Evolutionary conservation across 2,329 filamentous ascomycete species (phyloP).

Genomic region (Metarhizium guizhouense): DNA sequence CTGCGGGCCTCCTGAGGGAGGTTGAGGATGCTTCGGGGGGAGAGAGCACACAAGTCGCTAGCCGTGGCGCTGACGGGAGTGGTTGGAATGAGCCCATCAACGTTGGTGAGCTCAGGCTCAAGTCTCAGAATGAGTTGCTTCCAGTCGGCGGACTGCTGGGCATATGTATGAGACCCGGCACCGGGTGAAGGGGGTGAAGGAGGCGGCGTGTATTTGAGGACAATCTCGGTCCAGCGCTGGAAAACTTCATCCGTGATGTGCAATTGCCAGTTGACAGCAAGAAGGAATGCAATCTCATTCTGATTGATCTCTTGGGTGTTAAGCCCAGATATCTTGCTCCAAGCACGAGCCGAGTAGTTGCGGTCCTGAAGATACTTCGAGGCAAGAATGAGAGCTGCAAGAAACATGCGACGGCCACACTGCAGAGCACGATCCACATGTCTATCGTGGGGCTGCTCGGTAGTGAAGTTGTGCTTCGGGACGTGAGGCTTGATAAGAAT

Average conservation of each 20-base stretch:
- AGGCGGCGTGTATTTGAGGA: slow-evolving; percentile 76
- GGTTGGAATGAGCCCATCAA: slow-evolving; percentile 39
- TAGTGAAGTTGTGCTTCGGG: slow-evolving; percentile 73
- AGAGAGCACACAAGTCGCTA: slow-evolving; percentile 27
- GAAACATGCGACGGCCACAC: slow-evolving; percentile 95
- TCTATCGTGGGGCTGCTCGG: slow-evolving; percentile 70
- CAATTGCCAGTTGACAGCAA: slow-evolving; percentile 86
- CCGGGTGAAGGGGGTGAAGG: slow-evolving; percentile 48
- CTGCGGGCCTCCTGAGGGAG: slow-evolving; percentile 27
- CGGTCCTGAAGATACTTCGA: slow-evolving; percentile 98
- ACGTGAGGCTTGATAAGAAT: slow-evolving; percentile 89
- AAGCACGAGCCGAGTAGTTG: slow-evolving; percentile 94
- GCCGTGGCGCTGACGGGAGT: slow-evolving; percentile 19
- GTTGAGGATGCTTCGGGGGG: slow-evolving; percentile 36
- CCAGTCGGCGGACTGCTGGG: slow-evolving; percentile 45
- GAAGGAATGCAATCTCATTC: slow-evolving; percentile 87
- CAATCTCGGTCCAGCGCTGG: slow-evolving; percentile 88
- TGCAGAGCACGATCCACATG: slow-evolving; percentile 73
- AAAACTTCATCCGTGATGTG: slow-evolving; percentile 87
- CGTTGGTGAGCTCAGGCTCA: slow-evolving; percentile 49
- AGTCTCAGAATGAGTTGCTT: slow-evolving; percentile 48
- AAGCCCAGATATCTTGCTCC: slow-evolving; percentile 98
- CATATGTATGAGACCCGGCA: slow-evolving; percentile 29
- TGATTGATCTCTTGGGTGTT: slow-evolving; percentile 91
- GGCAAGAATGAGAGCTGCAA: slow-evolving; percentile 86